Evolutionary conservation across 2,329 filamentous ascomycete genomes (phyloP).

Genomic region (Sporothrix euskadiensis): DNA sequence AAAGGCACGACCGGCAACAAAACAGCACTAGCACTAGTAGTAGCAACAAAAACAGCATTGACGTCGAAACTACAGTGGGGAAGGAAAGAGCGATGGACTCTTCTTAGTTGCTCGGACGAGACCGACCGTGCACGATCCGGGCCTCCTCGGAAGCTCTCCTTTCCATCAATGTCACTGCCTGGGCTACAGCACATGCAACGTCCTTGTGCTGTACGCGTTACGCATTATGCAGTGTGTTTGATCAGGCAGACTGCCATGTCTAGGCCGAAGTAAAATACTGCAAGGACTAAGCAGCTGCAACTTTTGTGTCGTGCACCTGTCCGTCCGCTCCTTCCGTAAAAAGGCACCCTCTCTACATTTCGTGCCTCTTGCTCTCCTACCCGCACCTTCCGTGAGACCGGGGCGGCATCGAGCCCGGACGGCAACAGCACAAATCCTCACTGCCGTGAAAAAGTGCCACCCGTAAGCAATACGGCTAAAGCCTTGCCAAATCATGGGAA

Average conservation of each 20-base stretch:
- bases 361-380: background rate
- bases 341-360: background rate
- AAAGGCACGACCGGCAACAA: background rate
- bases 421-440: background rate
- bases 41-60: background rate
- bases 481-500: background rate
- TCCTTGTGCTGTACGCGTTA: background rate
- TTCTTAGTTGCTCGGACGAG: background rate
- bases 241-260: background rate
- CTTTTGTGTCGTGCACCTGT: background rate
- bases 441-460: background rate
- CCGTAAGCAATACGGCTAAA: background rate
- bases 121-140: background rate
- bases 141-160: background rate
- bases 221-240: background rate
- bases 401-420: constrained; percentile 1
- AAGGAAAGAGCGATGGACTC: background rate
- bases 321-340: background rate
- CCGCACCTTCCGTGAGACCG: background rate
- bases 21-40: background rate
- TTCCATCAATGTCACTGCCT: background rate
- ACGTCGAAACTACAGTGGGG: background rate
- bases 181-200: constrained; percentile 5
- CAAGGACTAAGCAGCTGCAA: background rate
- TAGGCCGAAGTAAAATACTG: background rate